phyloP scores from a whole-genome alignment of 805 yeast genomes.

The Metschnikowia cubensis region DNA sequence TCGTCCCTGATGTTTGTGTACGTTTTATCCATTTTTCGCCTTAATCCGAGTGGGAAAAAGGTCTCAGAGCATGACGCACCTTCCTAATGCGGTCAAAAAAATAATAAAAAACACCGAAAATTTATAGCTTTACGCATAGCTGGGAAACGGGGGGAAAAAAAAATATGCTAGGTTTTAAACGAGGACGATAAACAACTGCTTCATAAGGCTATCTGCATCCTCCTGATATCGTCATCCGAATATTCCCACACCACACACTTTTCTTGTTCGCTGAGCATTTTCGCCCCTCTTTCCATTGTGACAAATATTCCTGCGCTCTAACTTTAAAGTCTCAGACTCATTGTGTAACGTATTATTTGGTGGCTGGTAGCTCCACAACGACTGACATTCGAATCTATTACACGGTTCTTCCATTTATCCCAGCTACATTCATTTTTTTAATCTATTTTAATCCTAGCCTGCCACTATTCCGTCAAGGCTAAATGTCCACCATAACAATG shows the following conservation, averaged over 20 bases:
- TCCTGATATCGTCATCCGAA: background rate
- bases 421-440: background rate
- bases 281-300: background rate
- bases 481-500: conserved; percentile 3
- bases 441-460: background rate
- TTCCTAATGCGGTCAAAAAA: conserved; percentile 5
- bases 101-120: conserved; percentile 5
- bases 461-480: background rate
- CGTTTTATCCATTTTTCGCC: conserved; percentile 10
- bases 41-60: background rate
- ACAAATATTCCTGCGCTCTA: background rate
- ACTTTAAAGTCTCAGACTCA: background rate
- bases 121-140: background rate
- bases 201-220: conserved; percentile 4
- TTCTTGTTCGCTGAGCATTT: background rate
- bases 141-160: conserved; percentile 1
- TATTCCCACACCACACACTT: background rate
- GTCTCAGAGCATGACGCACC: conserved; percentile 5
- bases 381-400: background rate
- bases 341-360: background rate
- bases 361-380: background rate
- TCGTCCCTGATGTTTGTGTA: conserved; percentile 8
- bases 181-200: conserved; percentile 3
- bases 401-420: background rate
- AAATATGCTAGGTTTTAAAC: background rate